phyloP scores from a whole-genome alignment of 108 stramenopile species.

The Conticribra guillardii region DNA sequence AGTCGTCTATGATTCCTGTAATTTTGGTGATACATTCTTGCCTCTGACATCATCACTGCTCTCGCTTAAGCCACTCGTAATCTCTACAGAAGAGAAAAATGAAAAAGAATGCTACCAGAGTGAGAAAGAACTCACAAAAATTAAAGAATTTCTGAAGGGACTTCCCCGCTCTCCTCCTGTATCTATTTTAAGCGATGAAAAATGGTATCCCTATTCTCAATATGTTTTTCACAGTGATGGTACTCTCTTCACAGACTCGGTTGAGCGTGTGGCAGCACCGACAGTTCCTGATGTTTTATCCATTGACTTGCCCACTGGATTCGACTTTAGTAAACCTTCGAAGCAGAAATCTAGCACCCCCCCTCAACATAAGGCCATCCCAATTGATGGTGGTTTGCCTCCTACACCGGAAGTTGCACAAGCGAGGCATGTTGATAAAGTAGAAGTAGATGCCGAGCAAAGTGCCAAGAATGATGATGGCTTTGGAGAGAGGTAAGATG shows the following conservation, averaged over 20 bases:
- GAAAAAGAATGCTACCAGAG: conserved; percentile 10
- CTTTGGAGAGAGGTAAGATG: not conserved
- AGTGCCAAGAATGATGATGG: conserved; percentile 9
- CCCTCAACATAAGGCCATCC: not conserved
- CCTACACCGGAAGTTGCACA: conserved; percentile 1
- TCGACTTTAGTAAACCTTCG: conserved; percentile 35
- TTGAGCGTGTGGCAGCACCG: conserved; percentile 14
- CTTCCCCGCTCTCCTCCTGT: conserved; percentile 24
- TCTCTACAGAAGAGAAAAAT: conserved; percentile 3
- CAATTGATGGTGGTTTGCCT: conserved; percentile 34
- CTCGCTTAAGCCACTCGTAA: not conserved
- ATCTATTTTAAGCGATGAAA: conserved; percentile 42
- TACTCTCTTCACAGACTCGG: conserved; percentile 14
- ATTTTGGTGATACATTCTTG: no score
- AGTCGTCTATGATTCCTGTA: no score
- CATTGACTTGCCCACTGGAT: conserved; percentile 49
- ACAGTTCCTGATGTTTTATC: conserved; percentile 47
- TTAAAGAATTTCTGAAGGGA: conserved; percentile 11
- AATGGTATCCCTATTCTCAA: conserved; percentile 49
- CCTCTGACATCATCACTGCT: no score
- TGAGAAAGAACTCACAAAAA: conserved; percentile 27
- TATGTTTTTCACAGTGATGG: conserved; percentile 42
- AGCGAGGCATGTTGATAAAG: not conserved
- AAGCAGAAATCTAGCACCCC: not conserved
- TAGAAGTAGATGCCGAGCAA: not conserved